A percentile compares a stretch with the other conserved stretches of the same genome.
Evolutionary conservation across 352 stramenopile species (phyloP).

Genomic region (Elongisporangium anandrum): DNA sequence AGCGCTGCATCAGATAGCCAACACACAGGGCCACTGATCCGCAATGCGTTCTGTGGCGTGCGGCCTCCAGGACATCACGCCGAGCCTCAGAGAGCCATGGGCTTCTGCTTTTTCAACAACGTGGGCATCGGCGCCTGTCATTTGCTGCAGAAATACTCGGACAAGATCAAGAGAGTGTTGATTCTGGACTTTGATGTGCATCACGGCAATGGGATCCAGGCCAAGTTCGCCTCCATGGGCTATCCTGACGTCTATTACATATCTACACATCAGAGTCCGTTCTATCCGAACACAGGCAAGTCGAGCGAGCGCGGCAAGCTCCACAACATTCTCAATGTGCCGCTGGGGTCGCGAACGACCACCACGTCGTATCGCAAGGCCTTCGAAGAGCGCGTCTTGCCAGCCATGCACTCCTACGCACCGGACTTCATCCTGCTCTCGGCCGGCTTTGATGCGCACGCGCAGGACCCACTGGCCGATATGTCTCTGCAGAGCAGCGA

Average conservation of each 20-base stretch:
- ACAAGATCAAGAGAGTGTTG: conserved; percentile 43
- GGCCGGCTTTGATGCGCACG: conserved; percentile 94
- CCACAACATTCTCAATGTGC: conserved; percentile 65
- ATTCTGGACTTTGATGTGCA: conserved; percentile 91
- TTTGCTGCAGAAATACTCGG: conserved; percentile 26
- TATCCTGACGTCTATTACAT: conserved; percentile 48
- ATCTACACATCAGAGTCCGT: conserved; percentile 42
- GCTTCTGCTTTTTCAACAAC: conserved; percentile 89
- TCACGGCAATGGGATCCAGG: conserved; percentile 86
- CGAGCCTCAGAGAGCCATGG: conserved; percentile 58
- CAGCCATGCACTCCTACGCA: conserved; percentile 82
- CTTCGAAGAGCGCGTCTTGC: conserved; percentile 76
- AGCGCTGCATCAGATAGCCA: background rate
- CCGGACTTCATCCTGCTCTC: conserved; percentile 94
- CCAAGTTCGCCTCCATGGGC: conserved; percentile 50
- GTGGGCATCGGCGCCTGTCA: conserved; percentile 70
- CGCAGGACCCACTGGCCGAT: conserved; percentile 89
- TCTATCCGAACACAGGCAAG: conserved; percentile 66
- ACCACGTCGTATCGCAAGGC: conserved; percentile 59
- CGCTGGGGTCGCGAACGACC: conserved; percentile 31
- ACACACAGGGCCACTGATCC: background rate
- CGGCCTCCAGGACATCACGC: conserved; percentile 86
- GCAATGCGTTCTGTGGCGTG: conserved; percentile 55
- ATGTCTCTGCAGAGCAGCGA: conserved; percentile 46
- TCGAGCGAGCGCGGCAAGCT: conserved; percentile 44